Base-by-base conservation (phyloP, 2,329 filamentous ascomycete species). In the Talaromyces atroroseus region DNA sequence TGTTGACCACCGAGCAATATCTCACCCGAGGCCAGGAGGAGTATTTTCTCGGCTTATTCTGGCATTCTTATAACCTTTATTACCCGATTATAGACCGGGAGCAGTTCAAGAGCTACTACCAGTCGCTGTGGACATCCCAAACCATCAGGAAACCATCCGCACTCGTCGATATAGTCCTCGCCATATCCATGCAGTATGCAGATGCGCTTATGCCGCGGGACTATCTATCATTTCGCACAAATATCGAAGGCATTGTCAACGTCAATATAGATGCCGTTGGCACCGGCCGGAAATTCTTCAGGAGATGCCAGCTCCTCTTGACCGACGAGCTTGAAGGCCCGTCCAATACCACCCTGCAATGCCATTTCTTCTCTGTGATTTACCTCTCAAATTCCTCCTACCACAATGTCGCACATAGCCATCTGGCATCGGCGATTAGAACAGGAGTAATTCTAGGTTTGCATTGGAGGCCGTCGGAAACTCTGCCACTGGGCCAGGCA, bases 131-230 rank as follows among this genome's bases (percentile, higher is more conserved):
- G 56, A 45, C 46, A 4, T 40, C 50, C 1, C 40, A 47, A 6
- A 38, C 29, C 8, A 29, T 21, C 1, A 42, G 56, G 47, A 40
- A 23, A 10, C 40, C 50, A 42, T 58, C 50, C 10, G 50, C 56
- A 4, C 51, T 58, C 16, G 56, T 58, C 10, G 56, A 58, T 24
- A 58, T 58, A 14, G 23, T 58, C 10, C 49, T 58, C 10, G 56
- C 56, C 23, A 34, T 58, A 40, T 58, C 45, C 8, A 58, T 58
- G 50, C 56, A 58, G 45, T 58, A 54, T 20, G 46, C 50, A 7
- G 50, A 49, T 14, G 56, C 56, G 12, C 56, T 58, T 20, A 40
- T 54, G 36, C 56, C 51, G 7, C 50, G 51, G 4, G 47, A 48
- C 29, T 49, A 26, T 29, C 32, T 49, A 1, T 26, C 44, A 7